Evolutionary conservation across 108 stramenopile genomes (phyloP).

Genomic region (Stephanodiscus triporus): DNA sequence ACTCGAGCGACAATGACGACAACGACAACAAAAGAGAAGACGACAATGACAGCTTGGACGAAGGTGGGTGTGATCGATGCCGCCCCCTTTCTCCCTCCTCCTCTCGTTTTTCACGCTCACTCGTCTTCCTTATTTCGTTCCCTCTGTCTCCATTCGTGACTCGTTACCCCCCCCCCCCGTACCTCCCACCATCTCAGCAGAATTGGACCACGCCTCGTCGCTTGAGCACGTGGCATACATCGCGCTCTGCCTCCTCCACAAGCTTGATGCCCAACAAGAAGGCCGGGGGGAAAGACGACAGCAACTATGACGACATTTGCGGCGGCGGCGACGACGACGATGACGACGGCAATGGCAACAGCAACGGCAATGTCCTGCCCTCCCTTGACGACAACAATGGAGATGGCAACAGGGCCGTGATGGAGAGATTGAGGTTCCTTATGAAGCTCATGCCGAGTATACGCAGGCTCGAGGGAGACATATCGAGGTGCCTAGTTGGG

Average conservation of each 20-base stretch:
- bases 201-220: constrained; percentile 55
- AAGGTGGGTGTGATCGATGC: too few species aligned
- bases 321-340: background rate
- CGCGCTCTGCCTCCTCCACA: constrained; percentile 66
- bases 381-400: constrained; percentile 13
- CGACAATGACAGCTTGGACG: too few species aligned
- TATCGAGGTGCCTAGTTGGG: constrained; percentile 50
- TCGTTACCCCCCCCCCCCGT: too few species aligned
- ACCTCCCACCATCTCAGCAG: constrained; percentile 5
- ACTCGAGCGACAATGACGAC: too few species aligned
- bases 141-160: too few species aligned
- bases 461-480: constrained; percentile 77
- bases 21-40: too few species aligned
- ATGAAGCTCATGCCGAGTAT: constrained; percentile 86
- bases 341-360: constrained; percentile 5
- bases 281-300: too few species aligned
- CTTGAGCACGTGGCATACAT: constrained; percentile 84
- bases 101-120: too few species aligned
- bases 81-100: too few species aligned
- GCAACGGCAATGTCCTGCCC: constrained; percentile 13
- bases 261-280: constrained; percentile 58
- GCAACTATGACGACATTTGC: constrained; percentile 9
- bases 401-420: constrained; percentile 15
- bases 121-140: too few species aligned
- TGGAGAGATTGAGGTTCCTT: constrained; percentile 80